Conservation (phyloP, 2,329 filamentous ascomycete genomes). For the Paraphoma sp. region DNA sequence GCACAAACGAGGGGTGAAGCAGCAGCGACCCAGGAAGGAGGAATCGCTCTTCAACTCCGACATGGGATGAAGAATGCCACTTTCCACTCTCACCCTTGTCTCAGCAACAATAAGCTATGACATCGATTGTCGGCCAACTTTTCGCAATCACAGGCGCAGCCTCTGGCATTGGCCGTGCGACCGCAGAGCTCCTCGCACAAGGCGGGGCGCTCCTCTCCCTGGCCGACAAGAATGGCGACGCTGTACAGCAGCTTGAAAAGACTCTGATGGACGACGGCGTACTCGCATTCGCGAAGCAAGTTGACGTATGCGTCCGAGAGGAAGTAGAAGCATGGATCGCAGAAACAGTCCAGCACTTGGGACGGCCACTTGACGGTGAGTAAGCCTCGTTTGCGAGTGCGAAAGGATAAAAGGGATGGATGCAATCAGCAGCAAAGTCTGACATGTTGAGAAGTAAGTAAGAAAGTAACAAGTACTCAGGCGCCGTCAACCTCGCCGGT, state of each 20-base stretch:
- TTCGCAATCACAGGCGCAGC: slow-evolving; percentile 19
- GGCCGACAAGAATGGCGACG: slow-evolving; percentile 9
- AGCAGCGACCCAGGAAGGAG: too few relatives aligned
- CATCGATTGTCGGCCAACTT: not conserved
- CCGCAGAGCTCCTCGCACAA: slow-evolving; percentile 5
- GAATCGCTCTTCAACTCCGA: too few relatives aligned
- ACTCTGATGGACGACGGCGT: slow-evolving; percentile 14
- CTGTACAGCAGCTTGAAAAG: slow-evolving; percentile 17
- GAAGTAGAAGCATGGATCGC: slow-evolving; percentile 44
- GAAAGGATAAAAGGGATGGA: not conserved
- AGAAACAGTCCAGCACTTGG: not conserved
- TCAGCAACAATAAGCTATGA: not conserved
- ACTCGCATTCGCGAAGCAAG: slow-evolving; percentile 6
- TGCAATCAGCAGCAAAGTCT: too few relatives aligned
- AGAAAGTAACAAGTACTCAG: not conserved
- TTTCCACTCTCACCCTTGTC: not conserved
- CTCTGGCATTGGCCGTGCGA: slow-evolving; percentile 18
- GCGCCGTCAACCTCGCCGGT: slow-evolving; percentile 42
- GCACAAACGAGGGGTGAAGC: too few relatives aligned
- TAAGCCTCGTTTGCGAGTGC: not conserved
- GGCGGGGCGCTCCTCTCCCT: slow-evolving; percentile 9
- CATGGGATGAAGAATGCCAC: not conserved
- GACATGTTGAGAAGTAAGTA: not conserved
- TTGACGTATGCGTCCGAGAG: slow-evolving; percentile 44
- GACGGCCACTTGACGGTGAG: not conserved